A percentile compares a stretch with the other conserved stretches of the same genome.
phyloP scores from a whole-genome alignment of 2,329 filamentous ascomycete genomes.

The Bipolaris victoriae region DNA sequence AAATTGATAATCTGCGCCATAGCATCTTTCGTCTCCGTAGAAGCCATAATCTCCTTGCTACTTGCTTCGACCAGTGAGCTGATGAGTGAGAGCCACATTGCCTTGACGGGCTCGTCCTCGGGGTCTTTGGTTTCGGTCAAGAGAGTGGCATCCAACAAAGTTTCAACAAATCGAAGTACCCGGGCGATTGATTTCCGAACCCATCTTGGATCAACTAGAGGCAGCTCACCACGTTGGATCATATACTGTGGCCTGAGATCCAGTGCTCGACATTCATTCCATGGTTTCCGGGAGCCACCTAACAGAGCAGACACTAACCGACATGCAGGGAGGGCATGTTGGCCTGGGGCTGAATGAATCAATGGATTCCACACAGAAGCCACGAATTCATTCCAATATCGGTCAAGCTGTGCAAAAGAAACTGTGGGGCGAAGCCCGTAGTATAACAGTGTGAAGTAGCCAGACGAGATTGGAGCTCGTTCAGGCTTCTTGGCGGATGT shows the following conservation, averaged over 20 bases:
- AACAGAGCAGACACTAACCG: slow-evolving; percentile 76
- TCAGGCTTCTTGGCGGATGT: slow-evolving; percentile 71
- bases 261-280: slow-evolving; percentile 75
- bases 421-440: slow-evolving; percentile 69
- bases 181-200: slow-evolving; percentile 71
- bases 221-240: slow-evolving; percentile 72
- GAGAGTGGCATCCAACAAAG: slow-evolving; percentile 57
- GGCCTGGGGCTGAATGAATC: slow-evolving; percentile 26
- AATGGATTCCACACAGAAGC: slow-evolving; percentile 62
- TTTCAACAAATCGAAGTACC: slow-evolving; percentile 68
- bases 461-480: slow-evolving; percentile 67
- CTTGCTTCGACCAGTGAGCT: slow-evolving; percentile 70
- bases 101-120: slow-evolving; percentile 58
- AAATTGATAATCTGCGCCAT: slow-evolving; percentile 74
- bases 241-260: slow-evolving; percentile 58
- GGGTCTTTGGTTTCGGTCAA: slow-evolving; percentile 50
- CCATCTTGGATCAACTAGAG: slow-evolving; percentile 85
- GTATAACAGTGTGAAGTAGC: slow-evolving; percentile 66
- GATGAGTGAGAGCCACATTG: slow-evolving; percentile 68
- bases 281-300: slow-evolving; percentile 65
- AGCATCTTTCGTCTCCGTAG: slow-evolving; percentile 80
- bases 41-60: slow-evolving; percentile 87
- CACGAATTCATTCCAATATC: slow-evolving; percentile 80
- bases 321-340: slow-evolving; percentile 51
- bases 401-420: slow-evolving; percentile 69